Evolutionary conservation across 805 yeast species (phyloP), one percentile per base, ranked within the genome.

Genomic region (Wickerhamomyces subpelliculosus): DNA sequence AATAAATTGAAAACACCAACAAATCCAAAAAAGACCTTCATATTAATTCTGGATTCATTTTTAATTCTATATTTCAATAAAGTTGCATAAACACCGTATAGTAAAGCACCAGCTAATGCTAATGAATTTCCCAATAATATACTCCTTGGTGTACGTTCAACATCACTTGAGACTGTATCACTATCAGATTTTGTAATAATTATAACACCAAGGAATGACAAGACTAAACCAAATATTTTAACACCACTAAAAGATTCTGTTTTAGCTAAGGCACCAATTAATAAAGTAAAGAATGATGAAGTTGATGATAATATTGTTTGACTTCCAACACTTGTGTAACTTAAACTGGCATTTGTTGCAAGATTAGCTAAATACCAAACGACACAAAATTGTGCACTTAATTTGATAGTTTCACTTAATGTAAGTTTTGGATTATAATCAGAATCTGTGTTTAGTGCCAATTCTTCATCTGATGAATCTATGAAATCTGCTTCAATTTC

Each of bases 291-390:
- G 56, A 93, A 88, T 8, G 96, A 84, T 5, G 95, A 82, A 0
- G 97, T 89, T 27, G 96, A 84, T 14, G 96, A 84, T 28, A 93
- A 62, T 19, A 93, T 90, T 3, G 97, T 93, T 52, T 94, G 97
- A 12, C 93, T 82, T 2, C 95, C 94, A 17, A 93, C 98, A 11
- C 89, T 80, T 0, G 98, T 93, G 59, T 82, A 93, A 19, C 83
- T 73, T 37, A 93, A 67, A 17, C 95, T 80, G 0, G 95, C 86
- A 60, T 93, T 93, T 24, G 93, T 87, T 39, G 85, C 81, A 46
- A 89, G 69, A 58, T 93, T 93, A 3, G 97, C 95, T 14, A 79
- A 43, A 55, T 86, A 93, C 98, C 98, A 93, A 31, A 93, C 65
- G 4, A 84, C 61, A 45, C 94, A 82, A 58, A 93, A 93, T 62